Percentiles rank a stretch among this genome's conserved stretches.
Conservation (phyloP, 805 yeast species). For the Kurtzmaniella fragi region DNA sequence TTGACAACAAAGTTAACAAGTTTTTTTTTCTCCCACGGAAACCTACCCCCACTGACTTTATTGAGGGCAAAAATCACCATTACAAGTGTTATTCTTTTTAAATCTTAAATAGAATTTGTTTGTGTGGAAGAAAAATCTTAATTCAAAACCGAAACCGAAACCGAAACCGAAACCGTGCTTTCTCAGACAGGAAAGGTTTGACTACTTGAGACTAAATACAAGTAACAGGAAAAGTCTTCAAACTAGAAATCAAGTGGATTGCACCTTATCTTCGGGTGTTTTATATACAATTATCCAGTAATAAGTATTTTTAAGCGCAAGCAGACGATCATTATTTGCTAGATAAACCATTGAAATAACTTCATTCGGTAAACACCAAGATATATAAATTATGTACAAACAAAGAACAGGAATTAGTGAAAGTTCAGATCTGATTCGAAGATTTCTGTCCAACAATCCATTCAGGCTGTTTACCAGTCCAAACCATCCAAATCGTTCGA, state of each 20-base stretch:
- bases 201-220: background rate
- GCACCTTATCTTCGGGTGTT: background rate
- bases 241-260: background rate
- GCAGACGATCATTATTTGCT: too few relatives aligned
- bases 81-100: too few relatives aligned
- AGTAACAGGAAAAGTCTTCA: background rate
- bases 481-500: conserved; percentile 17
- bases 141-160: too few relatives aligned
- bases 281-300: too few relatives aligned
- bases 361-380: background rate
- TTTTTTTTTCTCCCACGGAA: too few relatives aligned
- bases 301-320: background rate
- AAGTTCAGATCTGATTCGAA: conserved; percentile 32
- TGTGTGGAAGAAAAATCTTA: too few relatives aligned
- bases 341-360: too few relatives aligned
- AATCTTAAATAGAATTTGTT: too few relatives aligned
- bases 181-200: too few relatives aligned
- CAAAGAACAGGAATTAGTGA: conserved; percentile 31
- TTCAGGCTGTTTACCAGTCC: conserved; percentile 42
- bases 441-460: conserved; percentile 68
- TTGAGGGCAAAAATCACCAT: too few relatives aligned
- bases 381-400: conserved; percentile 32
- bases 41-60: too few relatives aligned
- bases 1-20: background rate
- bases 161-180: too few relatives aligned